These are phyloP conservation scores for Rehmannia glutinosa DNA, from an alignment of 257 asterid species.

Conservation along the genomic window DNA sequence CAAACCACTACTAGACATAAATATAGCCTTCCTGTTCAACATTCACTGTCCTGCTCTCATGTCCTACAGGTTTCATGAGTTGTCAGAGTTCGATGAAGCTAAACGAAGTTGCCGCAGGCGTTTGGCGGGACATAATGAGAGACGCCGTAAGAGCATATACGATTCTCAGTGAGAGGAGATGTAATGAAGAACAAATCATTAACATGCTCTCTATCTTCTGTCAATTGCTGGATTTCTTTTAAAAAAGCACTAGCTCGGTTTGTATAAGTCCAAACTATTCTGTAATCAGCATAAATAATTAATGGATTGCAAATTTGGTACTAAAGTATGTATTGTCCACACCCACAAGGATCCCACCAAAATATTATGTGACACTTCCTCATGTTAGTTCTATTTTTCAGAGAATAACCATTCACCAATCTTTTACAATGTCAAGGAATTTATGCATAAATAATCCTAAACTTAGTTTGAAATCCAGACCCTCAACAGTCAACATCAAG, in stretches of 20 bases:
- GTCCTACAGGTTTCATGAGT: constrained; percentile 71
- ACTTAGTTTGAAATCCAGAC: background rate
- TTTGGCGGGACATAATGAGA: constrained; percentile 87
- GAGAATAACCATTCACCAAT: background rate
- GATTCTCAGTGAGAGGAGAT: constrained; percentile 52
- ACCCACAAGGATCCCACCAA: no score
- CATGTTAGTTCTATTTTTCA: background rate
- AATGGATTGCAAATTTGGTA: no score
- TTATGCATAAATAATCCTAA: no score
- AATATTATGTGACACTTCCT: no score
- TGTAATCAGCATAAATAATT: background rate
- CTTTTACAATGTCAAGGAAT: constrained; percentile 1
- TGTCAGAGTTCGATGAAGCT: constrained; percentile 75
- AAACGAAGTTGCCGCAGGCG: constrained; percentile 90
- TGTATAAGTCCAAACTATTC: constrained; percentile 14
- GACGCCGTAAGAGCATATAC: constrained; percentile 71
- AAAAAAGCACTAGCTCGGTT: constrained; percentile 16
- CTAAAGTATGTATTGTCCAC: no score
- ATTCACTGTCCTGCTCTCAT: constrained; percentile 18
- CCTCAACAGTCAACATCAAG: no score
- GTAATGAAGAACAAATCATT: no score
- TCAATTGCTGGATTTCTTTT: constrained; percentile 42
- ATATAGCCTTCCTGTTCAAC: background rate
- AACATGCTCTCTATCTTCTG: constrained; percentile 84
- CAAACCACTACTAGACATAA: background rate